These are phyloP conservation scores for Ascochyta fabae DNA, from an alignment of 2,329 filamentous ascomycete species.

Conservation along the genomic window DNA sequence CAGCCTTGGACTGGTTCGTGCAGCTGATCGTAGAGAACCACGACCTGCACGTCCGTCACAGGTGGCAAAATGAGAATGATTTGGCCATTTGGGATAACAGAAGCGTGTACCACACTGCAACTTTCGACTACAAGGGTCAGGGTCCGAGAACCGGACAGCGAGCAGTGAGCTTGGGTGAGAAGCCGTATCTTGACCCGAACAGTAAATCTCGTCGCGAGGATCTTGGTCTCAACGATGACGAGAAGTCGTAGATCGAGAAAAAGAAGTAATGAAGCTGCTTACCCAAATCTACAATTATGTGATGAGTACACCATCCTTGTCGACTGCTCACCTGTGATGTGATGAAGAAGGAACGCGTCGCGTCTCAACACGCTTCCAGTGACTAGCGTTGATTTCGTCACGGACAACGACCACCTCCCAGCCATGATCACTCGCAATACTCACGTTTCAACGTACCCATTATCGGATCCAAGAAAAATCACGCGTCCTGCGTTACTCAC, in stretches of 20 bases:
- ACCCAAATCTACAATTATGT: too few relatives aligned
- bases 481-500: not conserved
- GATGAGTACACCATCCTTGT: not conserved
- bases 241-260: not conserved
- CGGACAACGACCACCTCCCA: not conserved
- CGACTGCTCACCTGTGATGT: not conserved
- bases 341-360: not conserved
- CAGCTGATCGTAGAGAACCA: conserved; percentile 56
- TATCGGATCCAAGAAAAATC: not conserved
- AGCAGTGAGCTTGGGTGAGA: conserved; percentile 64
- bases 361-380: not conserved
- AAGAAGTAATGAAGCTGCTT: not conserved
- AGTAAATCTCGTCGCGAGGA: conserved; percentile 57
- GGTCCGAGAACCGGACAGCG: conserved; percentile 63
- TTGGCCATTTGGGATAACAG: conserved; percentile 71
- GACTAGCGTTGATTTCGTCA: not conserved
- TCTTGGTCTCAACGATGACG: conserved; percentile 7
- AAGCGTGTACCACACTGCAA: conserved; percentile 64
- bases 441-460: too few relatives aligned
- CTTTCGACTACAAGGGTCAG: conserved; percentile 64
- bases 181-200: conserved; percentile 61
- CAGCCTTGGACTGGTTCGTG: conserved; percentile 53
- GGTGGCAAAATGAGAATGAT: conserved; percentile 57
- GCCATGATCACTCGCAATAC: not conserved
- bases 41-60: conserved; percentile 58